These are phyloP conservation scores for Haplosporangium sp. DNA, from an alignment of 371 early-diverging fungal species.

Conservation along the genomic window DNA sequence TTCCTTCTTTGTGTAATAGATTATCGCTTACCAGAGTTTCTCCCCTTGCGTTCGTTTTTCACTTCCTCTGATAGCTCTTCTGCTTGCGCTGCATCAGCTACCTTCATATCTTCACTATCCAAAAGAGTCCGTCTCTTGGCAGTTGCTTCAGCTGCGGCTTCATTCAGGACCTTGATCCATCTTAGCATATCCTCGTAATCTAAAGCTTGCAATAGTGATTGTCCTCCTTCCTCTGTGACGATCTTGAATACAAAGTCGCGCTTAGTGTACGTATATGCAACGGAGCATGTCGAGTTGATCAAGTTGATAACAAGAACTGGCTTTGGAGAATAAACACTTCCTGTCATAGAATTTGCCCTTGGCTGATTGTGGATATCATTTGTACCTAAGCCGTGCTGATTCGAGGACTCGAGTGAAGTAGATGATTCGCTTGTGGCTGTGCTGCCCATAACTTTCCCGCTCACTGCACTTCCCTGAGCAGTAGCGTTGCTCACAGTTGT, in stretches of 20 bases:
- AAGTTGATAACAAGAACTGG: conserved; percentile 84
- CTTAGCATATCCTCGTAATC: conserved; percentile 79
- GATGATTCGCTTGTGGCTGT: neutral
- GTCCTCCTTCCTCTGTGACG: conserved; percentile 87
- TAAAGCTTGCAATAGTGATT: conserved; percentile 81
- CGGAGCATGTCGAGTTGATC: conserved; percentile 80
- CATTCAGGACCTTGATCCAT: conserved; percentile 80
- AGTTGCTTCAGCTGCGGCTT: conserved; percentile 81
- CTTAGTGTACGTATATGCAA: conserved; percentile 77
- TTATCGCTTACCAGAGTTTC: conserved; percentile 45
- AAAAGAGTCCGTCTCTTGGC: conserved; percentile 64
- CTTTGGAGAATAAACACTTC: conserved; percentile 56
- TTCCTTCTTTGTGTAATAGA: neutral
- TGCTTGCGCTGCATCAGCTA: conserved; percentile 6
- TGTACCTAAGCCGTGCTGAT: neutral
- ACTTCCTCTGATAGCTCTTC: conserved; percentile 13
- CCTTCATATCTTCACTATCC: conserved; percentile 33
- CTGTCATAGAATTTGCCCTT: conserved; percentile 14
- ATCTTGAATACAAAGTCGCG: conserved; percentile 85
- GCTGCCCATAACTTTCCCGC: conserved; percentile 36
- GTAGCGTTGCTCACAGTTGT: conserved; percentile 54
- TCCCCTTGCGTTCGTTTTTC: conserved; percentile 34
- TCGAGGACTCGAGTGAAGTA: conserved; percentile 4
- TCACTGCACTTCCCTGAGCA: conserved; percentile 40
- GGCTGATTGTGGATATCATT: conserved; percentile 4